These are phyloP conservation scores for Ophiostoma pallidulum DNA, from an alignment of 2,329 filamentous ascomycete genomes.

Conservation along the genomic window DNA sequence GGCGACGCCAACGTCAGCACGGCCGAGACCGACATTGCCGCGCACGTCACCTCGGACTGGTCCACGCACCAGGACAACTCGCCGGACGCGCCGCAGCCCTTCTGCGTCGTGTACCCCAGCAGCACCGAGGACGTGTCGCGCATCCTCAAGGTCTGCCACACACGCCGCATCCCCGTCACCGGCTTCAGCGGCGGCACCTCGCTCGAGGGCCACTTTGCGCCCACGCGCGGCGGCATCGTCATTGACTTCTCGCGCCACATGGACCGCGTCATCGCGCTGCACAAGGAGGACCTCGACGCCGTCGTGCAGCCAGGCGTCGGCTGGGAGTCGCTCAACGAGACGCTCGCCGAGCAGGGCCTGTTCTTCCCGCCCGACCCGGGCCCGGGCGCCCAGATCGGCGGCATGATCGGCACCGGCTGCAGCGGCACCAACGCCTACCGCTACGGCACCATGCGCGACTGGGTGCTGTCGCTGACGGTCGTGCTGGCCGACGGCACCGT, in stretches of 20 bases:
- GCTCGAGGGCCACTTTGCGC: slow-evolving; percentile 79
- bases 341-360: slow-evolving; percentile 60
- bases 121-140: slow-evolving; percentile 75
- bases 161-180: slow-evolving; percentile 71
- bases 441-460: slow-evolving; percentile 92
- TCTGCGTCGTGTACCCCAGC: slow-evolving; percentile 66
- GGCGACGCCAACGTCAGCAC: slow-evolving; percentile 59
- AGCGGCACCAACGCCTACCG: slow-evolving; percentile 82
- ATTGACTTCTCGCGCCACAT: slow-evolving; percentile 76
- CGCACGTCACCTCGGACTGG: slow-evolving; percentile 54
- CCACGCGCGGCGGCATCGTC: slow-evolving; percentile 69
- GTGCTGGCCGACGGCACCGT: slow-evolving; percentile 85
- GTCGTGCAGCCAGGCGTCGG: slow-evolving; percentile 73
- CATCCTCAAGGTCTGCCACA: slow-evolving; percentile 83
- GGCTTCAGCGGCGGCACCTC: slow-evolving; percentile 83
- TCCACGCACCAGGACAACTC: slow-evolving; percentile 42
- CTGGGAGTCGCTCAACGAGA: slow-evolving; percentile 79
- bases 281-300: slow-evolving; percentile 69
- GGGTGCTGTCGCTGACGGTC: slow-evolving; percentile 79
- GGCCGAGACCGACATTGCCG: slow-evolving; percentile 40
- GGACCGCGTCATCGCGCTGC: slow-evolving; percentile 68
- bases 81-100: slow-evolving; percentile 40
- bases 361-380: slow-evolving; percentile 92
- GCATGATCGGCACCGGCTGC: slow-evolving; percentile 68
- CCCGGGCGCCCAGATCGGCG: slow-evolving; percentile 85